phyloP scores from a whole-genome alignment of 106 monocot genomes.

The Alisma plantagoaquatica region DNA sequence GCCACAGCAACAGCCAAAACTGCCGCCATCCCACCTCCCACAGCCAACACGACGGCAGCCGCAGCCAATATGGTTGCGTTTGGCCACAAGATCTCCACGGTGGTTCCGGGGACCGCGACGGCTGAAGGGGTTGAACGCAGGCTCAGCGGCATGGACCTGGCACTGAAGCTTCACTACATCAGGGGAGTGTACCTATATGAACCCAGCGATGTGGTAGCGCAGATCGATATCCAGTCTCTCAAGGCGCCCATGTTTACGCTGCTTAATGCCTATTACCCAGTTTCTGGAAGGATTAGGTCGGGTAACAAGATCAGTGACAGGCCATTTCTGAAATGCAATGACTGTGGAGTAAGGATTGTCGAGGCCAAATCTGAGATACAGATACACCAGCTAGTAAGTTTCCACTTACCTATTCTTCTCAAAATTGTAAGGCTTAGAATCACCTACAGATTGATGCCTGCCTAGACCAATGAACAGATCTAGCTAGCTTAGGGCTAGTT shows the following conservation, averaged over 20 bases:
- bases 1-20: no score
- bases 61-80: no score
- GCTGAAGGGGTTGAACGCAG: neutral
- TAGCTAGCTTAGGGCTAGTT: no score
- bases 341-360: constrained; percentile 19
- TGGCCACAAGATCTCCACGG: constrained; percentile 15
- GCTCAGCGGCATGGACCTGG: constrained; percentile 18
- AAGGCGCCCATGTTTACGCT: constrained; percentile 20
- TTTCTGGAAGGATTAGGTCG: constrained; percentile 9
- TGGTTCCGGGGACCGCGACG: constrained; percentile 14
- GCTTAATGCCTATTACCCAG: constrained; percentile 1
- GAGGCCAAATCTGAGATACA: constrained; percentile 9
- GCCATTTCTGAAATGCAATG: constrained; percentile 22
- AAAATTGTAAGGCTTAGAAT: no score
- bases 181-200: constrained; percentile 12
- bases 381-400: no score
- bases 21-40: no score
- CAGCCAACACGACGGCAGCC: no score
- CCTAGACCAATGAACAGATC: no score
- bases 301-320: neutral
- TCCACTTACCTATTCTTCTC: no score
- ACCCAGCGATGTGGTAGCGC: neutral
- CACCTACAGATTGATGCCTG: no score
- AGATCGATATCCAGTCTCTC: neutral
- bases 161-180: constrained; percentile 21